Evolutionary conservation across 2,329 filamentous ascomycete species (phyloP), one percentile per base, ranked within the genome.

Genomic region (Fusarium tanahbumbuense): DNA sequence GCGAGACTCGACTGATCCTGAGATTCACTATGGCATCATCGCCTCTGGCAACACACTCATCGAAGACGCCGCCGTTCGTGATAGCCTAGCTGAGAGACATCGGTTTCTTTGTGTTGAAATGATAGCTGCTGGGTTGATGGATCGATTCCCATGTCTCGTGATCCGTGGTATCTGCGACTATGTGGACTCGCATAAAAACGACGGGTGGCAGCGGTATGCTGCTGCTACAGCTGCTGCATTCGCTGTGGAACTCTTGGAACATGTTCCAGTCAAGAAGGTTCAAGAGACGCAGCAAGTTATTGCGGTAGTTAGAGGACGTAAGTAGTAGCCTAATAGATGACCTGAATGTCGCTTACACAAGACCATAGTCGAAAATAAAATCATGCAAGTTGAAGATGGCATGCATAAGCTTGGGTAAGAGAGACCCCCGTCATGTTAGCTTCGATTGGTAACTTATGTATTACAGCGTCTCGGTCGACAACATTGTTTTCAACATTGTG

Each of bases 271-370:
- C 8, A 23, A 80, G 65, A 76, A 90, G 87, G 20, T 91, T 78
- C 79, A 82, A 88, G 6, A 88, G 87, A 76, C 91, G 87, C 86
- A 86, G 90, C 11, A 88, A 74, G 64, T 88, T 89, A 23, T 48
- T 12, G 15, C 68, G 11, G 15, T 16, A 16, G 3, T 37, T 0
- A 13, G n/a, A 7, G 49, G 25, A 56, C 28, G 28, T 61, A 28
- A 47, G 66, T 52, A 15, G 28, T 20, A 28, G 42, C 40, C 1
- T 22, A 8, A 16, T 16, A 10, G 4, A 18, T 18, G 9, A 34
- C 5, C 0, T 8, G 16, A 1, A 0, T 52, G 7, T 15, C 15
- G 18, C 5, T 8, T 0, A 57, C 13, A 22, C 1, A 41, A 2
- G 1, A 20, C 8, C 12, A 57, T 15, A 20, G 3, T 16, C 2